Conservation (phyloP, 1,284 basidiomycete genomes). For the Lignosus rhinocerotis region DNA sequence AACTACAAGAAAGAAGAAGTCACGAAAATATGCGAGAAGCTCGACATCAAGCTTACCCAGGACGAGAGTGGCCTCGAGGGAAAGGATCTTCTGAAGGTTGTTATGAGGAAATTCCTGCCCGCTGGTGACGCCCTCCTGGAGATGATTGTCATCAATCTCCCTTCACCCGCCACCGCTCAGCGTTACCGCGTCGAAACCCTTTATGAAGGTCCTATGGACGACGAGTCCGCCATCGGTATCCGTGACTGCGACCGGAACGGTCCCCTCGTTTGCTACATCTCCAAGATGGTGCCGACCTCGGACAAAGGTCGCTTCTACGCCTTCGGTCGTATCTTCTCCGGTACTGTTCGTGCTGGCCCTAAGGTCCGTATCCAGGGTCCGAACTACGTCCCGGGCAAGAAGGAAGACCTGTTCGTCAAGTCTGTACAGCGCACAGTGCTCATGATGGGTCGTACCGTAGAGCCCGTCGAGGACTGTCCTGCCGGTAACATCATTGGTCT, state of each 20-base stretch:
- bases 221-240: constrained; percentile 98
- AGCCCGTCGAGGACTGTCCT: constrained; percentile 99
- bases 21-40: constrained; percentile 90
- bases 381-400: constrained; percentile 98
- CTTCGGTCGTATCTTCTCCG: constrained; percentile 99
- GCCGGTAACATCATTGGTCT: constrained; percentile 99
- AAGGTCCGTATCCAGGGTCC: constrained; percentile 99
- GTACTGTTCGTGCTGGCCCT: constrained; percentile 95
- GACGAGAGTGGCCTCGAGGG: constrained; percentile 97
- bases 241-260: constrained; percentile 98
- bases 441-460: constrained; percentile 99
- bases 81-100: constrained; percentile 94
- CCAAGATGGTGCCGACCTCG: constrained; percentile 99
- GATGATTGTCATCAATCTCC: constrained; percentile 99
- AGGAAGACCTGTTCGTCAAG: constrained; percentile 98
- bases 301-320: constrained; percentile 99
- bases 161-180: constrained; percentile 96
- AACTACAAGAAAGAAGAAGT: constrained; percentile 99
- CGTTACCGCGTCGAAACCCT: constrained; percentile 99
- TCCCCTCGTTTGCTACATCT: constrained; percentile 98
- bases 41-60: constrained; percentile 87
- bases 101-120: constrained; percentile 99
- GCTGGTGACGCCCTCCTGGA: constrained; percentile 98
- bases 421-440: constrained; percentile 98
- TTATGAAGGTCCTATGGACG: constrained; percentile 99